A percentile compares a stretch with the other conserved stretches of the same genome.
Conservation (phyloP, 768 basidiomycete species). For the Omphalotus guepiniiformis region DNA sequence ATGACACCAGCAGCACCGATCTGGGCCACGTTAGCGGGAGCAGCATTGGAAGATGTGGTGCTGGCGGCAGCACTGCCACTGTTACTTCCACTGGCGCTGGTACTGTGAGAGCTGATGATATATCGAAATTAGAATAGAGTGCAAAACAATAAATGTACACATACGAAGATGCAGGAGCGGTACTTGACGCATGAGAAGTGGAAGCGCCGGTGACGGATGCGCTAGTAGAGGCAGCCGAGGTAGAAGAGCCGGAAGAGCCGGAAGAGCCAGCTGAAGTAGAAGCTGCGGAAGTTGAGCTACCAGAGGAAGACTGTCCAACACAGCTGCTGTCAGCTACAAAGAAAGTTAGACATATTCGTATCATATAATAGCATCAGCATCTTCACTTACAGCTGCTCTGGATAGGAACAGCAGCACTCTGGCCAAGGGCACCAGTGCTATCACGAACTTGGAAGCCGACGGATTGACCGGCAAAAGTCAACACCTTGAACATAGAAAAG, state of each 20-base stretch:
- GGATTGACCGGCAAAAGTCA: constrained; percentile 35
- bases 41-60: constrained; percentile 18
- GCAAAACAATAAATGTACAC: background rate
- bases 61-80: constrained; percentile 12
- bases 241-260: constrained; percentile 16
- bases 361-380: background rate
- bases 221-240: constrained; percentile 17
- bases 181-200: too few relatives aligned
- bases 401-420: constrained; percentile 52
- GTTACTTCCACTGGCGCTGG: constrained; percentile 13
- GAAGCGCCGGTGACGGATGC: constrained; percentile 10
- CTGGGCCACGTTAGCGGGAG: constrained; percentile 26
- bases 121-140: background rate
- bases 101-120: constrained; percentile 1
- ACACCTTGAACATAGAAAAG: background rate
- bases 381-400: constrained; percentile 43
- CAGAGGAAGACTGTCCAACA: constrained; percentile 20
- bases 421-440: constrained; percentile 42
- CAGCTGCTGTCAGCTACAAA: constrained; percentile 33
- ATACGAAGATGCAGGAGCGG: constrained; percentile 11
- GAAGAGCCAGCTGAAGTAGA: constrained; percentile 13
- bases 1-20: constrained; percentile 38
- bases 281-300: constrained; percentile 14
- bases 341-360: constrained; percentile 5
- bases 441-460: constrained; percentile 65